phyloP scores from a whole-genome alignment of 176 grass and related monocot genomes.

The Aechmea fasciata region DNA sequence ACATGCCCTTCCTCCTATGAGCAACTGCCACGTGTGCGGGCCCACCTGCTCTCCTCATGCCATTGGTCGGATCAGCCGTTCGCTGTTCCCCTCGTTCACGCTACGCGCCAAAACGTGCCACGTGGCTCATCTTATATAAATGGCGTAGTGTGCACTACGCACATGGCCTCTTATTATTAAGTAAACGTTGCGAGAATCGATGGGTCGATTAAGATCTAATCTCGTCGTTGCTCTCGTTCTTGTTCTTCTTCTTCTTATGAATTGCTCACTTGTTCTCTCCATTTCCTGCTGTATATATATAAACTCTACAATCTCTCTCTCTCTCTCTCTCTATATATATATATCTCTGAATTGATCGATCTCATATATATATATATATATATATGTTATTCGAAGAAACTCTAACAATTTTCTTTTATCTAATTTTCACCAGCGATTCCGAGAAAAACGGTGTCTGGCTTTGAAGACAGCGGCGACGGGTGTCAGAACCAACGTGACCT shows the following conservation, averaged over 20 bases:
- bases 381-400: not conserved
- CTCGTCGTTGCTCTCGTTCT: not conserved
- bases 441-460: not conserved
- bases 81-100: too few relatives aligned
- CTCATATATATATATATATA: not conserved
- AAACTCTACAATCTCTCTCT: not conserved
- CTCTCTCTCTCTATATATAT: not conserved
- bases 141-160: not conserved
- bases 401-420: not conserved
- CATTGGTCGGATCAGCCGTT: too few relatives aligned
- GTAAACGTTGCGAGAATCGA: not conserved
- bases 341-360: not conserved
- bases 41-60: too few relatives aligned
- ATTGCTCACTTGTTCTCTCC: slow-evolving; percentile 3
- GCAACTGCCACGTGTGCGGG: too few relatives aligned
- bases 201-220: not conserved
- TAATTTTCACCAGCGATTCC: slow-evolving; percentile 4
- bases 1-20: too few relatives aligned
- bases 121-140: not conserved
- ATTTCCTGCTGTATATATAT: not conserved
- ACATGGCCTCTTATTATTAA: not conserved
- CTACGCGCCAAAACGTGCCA: too few relatives aligned
- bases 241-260: slow-evolving; percentile 12
- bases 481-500: not conserved
- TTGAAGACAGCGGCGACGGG: not conserved